Conservation (phyloP, 2,329 filamentous ascomycete genomes). For the Pseudocercospora musae region DNA sequence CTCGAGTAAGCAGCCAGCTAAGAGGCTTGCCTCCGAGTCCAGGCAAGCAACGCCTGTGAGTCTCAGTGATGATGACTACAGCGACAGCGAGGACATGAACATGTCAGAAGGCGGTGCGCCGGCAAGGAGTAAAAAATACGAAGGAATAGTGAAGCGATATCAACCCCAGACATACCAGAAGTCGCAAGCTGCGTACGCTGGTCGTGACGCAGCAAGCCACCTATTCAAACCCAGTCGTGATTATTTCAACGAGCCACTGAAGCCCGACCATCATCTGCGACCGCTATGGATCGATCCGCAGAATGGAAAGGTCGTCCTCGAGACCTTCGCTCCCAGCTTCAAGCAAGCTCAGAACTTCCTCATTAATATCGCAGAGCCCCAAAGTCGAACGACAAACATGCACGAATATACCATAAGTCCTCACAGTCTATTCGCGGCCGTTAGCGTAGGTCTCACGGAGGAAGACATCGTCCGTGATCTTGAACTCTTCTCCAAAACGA, state of each 20-base stretch:
- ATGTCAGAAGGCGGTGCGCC: slow-evolving; percentile 5
- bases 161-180: slow-evolving; percentile 51
- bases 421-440: slow-evolving; percentile 91
- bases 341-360: slow-evolving; percentile 88
- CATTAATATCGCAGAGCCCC: slow-evolving; percentile 90
- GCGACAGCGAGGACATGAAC: slow-evolving; percentile 37
- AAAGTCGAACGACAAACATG: slow-evolving; percentile 83
- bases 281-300: slow-evolving; percentile 91
- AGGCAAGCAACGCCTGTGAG: slow-evolving; percentile 42
- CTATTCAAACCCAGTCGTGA: slow-evolving; percentile 62
- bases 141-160: slow-evolving; percentile 53
- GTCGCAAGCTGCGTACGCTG: slow-evolving; percentile 32
- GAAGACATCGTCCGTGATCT: slow-evolving; percentile 86
- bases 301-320: slow-evolving; percentile 82
- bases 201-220: slow-evolving; percentile 54
- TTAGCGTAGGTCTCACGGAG: slow-evolving; percentile 87
- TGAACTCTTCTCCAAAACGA: slow-evolving; percentile 84
- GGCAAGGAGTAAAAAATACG: slow-evolving; percentile 29
- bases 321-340: slow-evolving; percentile 88
- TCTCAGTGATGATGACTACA: slow-evolving; percentile 59
- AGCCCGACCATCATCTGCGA: slow-evolving; percentile 82
- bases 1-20: slow-evolving; percentile 32
- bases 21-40: slow-evolving; percentile 36
- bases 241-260: slow-evolving; percentile 77
- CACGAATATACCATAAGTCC: slow-evolving; percentile 92